Evolutionary conservation across 805 yeast genomes (phyloP).

Genomic region (Candida koratica): DNA sequence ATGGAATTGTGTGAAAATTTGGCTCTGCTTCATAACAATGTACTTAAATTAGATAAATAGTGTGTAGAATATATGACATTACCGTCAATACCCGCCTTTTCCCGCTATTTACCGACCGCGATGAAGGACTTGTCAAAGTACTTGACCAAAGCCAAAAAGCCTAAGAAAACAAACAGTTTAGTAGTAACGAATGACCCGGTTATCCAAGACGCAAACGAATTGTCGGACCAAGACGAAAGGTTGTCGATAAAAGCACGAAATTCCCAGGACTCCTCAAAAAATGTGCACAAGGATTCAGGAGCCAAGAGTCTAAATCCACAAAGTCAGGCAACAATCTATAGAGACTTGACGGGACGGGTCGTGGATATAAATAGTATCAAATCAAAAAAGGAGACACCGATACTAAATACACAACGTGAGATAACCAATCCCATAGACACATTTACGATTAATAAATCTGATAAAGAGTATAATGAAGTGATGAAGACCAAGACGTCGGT

Average conservation of each 20-base stretch:
- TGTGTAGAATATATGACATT: neutral
- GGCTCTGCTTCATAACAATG: slow-evolving; percentile 59
- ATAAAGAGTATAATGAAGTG: slow-evolving; percentile 13
- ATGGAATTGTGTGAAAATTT: slow-evolving; percentile 72
- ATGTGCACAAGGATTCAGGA: no score
- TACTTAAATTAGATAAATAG: slow-evolving; percentile 12
- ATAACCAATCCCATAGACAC: neutral
- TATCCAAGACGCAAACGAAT: slow-evolving; percentile 2
- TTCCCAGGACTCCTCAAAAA: no score
- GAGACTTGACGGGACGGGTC: slow-evolving; percentile 60
- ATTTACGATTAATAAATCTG: slow-evolving; percentile 11
- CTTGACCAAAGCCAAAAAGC: slow-evolving; percentile 10
- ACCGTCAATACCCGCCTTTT: no score
- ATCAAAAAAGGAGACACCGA: slow-evolving; percentile 1
- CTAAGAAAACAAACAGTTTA: slow-evolving; percentile 8
- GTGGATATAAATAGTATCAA: slow-evolving; percentile 34
- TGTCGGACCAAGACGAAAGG: no score
- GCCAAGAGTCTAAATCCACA: slow-evolving; percentile 14
- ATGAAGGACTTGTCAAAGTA: slow-evolving; percentile 10
- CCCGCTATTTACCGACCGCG: no score
- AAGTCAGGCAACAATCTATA: slow-evolving; percentile 46
- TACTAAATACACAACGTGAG: neutral
- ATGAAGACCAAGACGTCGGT: slow-evolving; percentile 8
- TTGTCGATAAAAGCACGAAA: no score
- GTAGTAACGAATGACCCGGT: slow-evolving; percentile 9